Conservation (phyloP, 345 rosid genomes). For the Ceriops zippeliana region DNA sequence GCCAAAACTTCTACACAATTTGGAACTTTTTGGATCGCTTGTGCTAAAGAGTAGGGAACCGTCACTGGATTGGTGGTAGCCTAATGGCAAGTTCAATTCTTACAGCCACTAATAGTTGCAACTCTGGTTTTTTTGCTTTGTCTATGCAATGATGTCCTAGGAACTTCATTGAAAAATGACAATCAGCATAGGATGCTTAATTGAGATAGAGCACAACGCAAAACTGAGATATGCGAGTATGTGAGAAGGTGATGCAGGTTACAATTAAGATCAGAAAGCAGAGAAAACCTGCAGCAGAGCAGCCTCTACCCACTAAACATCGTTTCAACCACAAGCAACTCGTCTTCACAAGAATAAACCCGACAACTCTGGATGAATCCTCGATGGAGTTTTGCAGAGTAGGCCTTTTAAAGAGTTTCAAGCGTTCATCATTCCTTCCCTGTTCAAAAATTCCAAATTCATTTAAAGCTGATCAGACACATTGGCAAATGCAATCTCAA, state of each 20-base stretch:
- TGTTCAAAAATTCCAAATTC: slow-evolving; percentile 15
- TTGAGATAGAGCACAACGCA: no score
- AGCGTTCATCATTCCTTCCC: slow-evolving; percentile 19
- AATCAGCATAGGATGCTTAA: background rate
- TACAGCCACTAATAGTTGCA: no score
- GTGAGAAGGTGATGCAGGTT: background rate
- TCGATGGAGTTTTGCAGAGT: no score
- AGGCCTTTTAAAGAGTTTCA: no score
- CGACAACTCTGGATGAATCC: background rate
- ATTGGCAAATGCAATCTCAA: background rate
- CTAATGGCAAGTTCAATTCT: no score
- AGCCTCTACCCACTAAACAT: slow-evolving; percentile 12
- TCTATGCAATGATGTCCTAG: background rate
- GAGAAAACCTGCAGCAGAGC: slow-evolving; percentile 5
- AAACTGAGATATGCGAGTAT: background rate
- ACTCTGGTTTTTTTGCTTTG: background rate
- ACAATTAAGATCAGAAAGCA: slow-evolving; percentile 1
- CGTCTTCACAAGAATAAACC: slow-evolving; percentile 2
- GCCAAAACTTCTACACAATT: no score
- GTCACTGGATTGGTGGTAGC: no score
- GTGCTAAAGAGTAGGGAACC: no score
- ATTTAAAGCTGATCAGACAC: background rate
- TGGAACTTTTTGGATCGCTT: no score
- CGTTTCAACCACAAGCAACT: background rate
- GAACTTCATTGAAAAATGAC: background rate